Evolutionary conservation across 2,329 filamentous ascomycete species (phyloP).

Genomic region (Hymenoscyphus fructigenus): DNA sequence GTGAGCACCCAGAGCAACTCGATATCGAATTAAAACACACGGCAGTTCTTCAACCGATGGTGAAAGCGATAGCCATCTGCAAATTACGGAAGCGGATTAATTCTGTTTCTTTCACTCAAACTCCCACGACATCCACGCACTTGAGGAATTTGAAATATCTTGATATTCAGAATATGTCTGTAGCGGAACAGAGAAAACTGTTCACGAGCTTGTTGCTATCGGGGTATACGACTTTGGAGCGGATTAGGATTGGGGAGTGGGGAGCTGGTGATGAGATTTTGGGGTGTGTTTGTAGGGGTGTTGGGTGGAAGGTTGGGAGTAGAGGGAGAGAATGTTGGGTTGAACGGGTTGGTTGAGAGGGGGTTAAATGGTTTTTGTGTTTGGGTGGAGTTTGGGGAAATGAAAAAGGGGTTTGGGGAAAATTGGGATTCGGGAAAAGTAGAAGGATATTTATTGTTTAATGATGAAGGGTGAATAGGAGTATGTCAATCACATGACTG

Average conservation of each 20-base stretch:
- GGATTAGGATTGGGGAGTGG: constrained; percentile 13
- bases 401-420: too few relatives aligned
- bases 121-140: neutral
- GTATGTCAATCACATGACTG: too few relatives aligned
- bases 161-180: constrained; percentile 7
- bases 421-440: too few relatives aligned
- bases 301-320: constrained; percentile 11
- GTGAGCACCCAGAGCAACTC: neutral
- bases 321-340: constrained; percentile 11
- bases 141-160: neutral
- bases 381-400: too few relatives aligned
- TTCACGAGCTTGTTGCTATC: constrained; percentile 8
- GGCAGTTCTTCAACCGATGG: constrained; percentile 1
- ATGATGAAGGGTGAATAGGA: too few relatives aligned
- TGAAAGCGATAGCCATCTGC: constrained; percentile 10
- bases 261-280: constrained; percentile 3
- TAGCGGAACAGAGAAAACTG: constrained; percentile 15
- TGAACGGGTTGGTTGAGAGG: constrained; percentile 1
- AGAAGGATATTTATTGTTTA: too few relatives aligned
- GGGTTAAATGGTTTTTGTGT: too few relatives aligned
- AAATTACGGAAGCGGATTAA: constrained; percentile 12
- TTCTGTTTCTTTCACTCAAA: neutral
- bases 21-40: constrained; percentile 6
- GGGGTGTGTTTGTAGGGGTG: constrained; percentile 9
- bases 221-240: neutral